A percentile compares a stretch with the other conserved stretches of the same genome.
Evolutionary conservation across 2,329 filamentous ascomycete species (phyloP).

Genomic region (Aspergillus pseudoterreus): DNA sequence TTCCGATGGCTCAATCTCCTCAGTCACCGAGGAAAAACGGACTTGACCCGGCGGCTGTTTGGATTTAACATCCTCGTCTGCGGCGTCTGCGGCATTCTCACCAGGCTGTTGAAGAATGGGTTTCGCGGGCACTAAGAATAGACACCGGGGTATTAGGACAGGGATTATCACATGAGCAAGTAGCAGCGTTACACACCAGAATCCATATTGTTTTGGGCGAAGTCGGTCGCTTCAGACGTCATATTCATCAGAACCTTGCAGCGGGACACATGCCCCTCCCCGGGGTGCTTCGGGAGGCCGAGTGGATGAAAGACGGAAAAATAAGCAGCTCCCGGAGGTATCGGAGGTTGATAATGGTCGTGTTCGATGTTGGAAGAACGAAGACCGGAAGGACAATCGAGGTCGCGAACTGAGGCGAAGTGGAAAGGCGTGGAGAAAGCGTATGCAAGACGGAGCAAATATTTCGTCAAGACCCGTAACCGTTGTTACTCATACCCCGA

Average conservation of each 20-base stretch:
- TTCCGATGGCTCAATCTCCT: conserved; percentile 61
- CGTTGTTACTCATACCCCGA: conserved; percentile 15
- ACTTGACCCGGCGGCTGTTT: conserved; percentile 46
- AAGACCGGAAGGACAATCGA: background rate
- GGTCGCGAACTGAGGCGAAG: background rate
- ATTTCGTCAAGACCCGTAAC: conserved; percentile 18
- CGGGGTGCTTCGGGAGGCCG: conserved; percentile 6
- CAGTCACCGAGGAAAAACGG: conserved; percentile 67
- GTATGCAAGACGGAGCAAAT: conserved; percentile 28
- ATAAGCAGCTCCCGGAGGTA: background rate
- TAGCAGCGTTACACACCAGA: conserved; percentile 27
- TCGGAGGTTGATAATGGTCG: background rate
- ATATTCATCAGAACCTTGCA: conserved; percentile 27
- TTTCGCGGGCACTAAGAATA: conserved; percentile 12
- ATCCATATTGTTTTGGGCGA: conserved; percentile 24
- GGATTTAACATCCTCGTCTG: conserved; percentile 26
- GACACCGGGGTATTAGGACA: conserved; percentile 11
- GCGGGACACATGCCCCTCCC: conserved; percentile 35
- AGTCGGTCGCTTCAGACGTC: conserved; percentile 34
- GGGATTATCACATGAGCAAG: conserved; percentile 6
- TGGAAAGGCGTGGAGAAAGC: conserved; percentile 13
- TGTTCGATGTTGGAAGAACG: background rate
- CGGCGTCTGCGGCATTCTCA: conserved; percentile 19
- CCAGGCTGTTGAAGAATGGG: conserved; percentile 18
- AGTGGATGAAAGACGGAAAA: background rate